Evolutionary conservation across 2,329 filamentous ascomycete genomes (phyloP).

Genomic region (Aspergillus niger): DNA sequence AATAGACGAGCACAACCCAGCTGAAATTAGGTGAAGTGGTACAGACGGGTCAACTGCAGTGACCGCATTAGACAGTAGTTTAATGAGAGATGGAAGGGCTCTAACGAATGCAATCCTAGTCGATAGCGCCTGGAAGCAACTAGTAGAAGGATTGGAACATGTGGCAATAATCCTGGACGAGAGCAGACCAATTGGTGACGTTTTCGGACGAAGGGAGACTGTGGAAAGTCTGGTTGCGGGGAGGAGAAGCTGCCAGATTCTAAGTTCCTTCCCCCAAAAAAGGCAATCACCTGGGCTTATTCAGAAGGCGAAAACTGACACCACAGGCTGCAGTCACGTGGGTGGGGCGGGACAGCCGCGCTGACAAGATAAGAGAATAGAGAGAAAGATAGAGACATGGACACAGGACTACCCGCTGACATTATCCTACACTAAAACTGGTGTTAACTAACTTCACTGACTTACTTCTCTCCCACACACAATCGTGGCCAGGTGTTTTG

Average conservation of each 20-base stretch:
- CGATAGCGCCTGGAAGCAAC: background rate
- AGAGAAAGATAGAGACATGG: background rate
- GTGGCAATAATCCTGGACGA: background rate
- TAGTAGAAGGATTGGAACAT: background rate
- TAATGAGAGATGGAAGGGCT: background rate
- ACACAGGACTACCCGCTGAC: background rate
- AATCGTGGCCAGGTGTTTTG: background rate
- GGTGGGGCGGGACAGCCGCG: background rate
- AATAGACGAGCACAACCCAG: background rate
- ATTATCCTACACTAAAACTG: background rate
- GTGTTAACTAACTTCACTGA: background rate
- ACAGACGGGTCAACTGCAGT: background rate
- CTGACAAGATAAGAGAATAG: background rate
- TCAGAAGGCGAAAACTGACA: too few species aligned
- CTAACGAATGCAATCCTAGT: background rate
- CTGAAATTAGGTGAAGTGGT: background rate
- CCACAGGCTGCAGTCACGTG: background rate
- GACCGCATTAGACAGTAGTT: constrained; percentile 6
- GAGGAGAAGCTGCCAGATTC: background rate
- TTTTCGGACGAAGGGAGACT: constrained; percentile 35
- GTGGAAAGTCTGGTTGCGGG: constrained; percentile 3
- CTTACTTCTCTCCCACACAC: background rate
- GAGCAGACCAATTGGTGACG: constrained; percentile 24
- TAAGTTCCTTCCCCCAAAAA: background rate
- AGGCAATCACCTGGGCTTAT: background rate